These are phyloP conservation scores for Saccharomycopsis schoenii DNA, from an alignment of 805 yeast genomes.

Conservation along the genomic window DNA sequence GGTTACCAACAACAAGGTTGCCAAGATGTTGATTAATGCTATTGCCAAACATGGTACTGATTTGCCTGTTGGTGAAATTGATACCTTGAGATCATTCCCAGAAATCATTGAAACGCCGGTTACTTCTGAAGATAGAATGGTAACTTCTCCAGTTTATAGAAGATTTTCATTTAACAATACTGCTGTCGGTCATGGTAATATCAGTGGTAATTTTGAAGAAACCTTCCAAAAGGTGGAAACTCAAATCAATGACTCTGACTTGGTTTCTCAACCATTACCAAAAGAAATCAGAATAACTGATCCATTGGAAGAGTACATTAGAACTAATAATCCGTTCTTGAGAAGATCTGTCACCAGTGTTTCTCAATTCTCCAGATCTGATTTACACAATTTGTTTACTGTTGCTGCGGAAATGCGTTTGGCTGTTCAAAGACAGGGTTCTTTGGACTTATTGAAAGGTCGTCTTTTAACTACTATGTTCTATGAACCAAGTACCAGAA, in stretches of 20 bases:
- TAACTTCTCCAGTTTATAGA: conserved; percentile 8
- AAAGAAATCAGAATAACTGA: conserved; percentile 67
- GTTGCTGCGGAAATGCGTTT: conserved; percentile 97
- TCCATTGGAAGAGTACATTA: conserved; percentile 67
- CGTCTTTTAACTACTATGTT: conserved; percentile 89
- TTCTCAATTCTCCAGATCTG: conserved; percentile 75
- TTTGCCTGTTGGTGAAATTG: conserved; percentile 16
- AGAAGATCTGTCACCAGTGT: conserved; percentile 84
- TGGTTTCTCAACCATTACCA: conserved; percentile 63
- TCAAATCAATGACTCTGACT: conserved; percentile 56
- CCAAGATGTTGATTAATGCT: conserved; percentile 94
- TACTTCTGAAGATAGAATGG: neutral
- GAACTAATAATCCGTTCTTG: conserved; percentile 81
- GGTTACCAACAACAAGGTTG: conserved; percentile 95
- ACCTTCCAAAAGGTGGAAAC: conserved; percentile 31
- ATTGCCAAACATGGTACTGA: conserved; percentile 46
- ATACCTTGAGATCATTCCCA: conserved; percentile 16
- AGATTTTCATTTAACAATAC: conserved; percentile 14
- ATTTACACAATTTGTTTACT: conserved; percentile 84
- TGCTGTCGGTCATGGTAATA: neutral
- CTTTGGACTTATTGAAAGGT: conserved; percentile 81
- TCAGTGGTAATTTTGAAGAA: conserved; percentile 21
- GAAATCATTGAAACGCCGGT: conserved; percentile 2
- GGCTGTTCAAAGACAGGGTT: conserved; percentile 94
- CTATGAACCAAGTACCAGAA: conserved; percentile 97